phyloP scores from a whole-genome alignment of 2,329 filamentous ascomycete genomes.

The Aspergillus aculeatus region DNA sequence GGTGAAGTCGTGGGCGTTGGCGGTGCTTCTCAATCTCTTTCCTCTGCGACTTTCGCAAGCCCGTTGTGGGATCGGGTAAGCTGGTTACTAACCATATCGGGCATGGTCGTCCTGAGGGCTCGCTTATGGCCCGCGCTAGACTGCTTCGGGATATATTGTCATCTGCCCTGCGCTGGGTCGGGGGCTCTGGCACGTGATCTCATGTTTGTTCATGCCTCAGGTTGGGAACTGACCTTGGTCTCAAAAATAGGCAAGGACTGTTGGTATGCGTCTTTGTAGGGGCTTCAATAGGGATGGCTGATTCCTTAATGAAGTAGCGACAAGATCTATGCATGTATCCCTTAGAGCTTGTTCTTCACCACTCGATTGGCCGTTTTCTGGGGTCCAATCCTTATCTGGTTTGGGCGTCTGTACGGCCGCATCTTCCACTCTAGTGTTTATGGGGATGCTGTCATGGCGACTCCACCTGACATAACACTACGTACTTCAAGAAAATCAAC shows the following conservation, averaged over 20 bases:
- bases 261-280: no score
- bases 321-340: no score
- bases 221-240: no score
- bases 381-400: no score
- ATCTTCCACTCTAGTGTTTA: no score
- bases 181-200: background rate
- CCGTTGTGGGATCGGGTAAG: constrained; percentile 44
- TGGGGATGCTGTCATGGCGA: background rate
- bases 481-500: no score
- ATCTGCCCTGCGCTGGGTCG: background rate
- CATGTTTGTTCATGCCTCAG: background rate
- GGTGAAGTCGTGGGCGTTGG: constrained; percentile 32
- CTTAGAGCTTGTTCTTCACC: no score
- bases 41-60: constrained; percentile 30
- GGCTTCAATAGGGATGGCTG: no score
- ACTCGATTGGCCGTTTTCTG: no score
- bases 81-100: constrained; percentile 30
- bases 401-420: no score
- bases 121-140: constrained; percentile 32
- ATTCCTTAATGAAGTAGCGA: no score
- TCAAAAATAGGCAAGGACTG: no score
- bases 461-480: background rate
- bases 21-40: constrained; percentile 12
- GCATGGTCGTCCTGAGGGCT: constrained; percentile 33
- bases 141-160: constrained; percentile 3